Base-by-base conservation (phyloP, 2,329 filamentous ascomycete genomes). In the Fusarium sp. region DNA sequence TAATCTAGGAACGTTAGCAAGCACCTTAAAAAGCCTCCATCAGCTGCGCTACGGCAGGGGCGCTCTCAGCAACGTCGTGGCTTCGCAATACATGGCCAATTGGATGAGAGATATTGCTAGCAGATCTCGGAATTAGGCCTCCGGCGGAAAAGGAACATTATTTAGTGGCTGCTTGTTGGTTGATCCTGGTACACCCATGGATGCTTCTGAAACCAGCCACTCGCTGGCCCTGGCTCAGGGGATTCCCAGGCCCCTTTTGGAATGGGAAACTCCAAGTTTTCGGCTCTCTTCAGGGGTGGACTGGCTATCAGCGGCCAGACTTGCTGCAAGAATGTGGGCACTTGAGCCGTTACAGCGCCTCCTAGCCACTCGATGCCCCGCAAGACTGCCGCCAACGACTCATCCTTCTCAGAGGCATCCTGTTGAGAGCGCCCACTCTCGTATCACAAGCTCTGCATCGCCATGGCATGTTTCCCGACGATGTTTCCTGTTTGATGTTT, bases 171-270 rank as follows among this genome's bases (percentile, higher is more conserved):
- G 50, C 60, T 67, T 41, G 58, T 16, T 57, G 62, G 37, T 33
- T 49, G n/a, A 39, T 49, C 59, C 49, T 48, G 23, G 57, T 31
- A 57, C 53, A 48, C 59, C 44, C 39, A 69, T 60, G n/a, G n/a
- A n/a, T n/a, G 57, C 53, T 68, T 64, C 73, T 75, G 73, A 75
- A 75, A 75, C 73, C 68, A 66, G 71, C 71, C 71, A 71, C 66
- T 53, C 33, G 58, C 47, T 67, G 53, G 55, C 60, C 63, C 68
- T 62, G 41, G 52, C 48, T 69, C 64, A 65, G 61, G 65, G 61
- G 59, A 44, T 43, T 56, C 58, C 60, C 54, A 20, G 41, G 15
- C 62, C 62, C 55, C 53, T 50, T 71, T 63, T 53, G 52, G 64
- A 63, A 58, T 39, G 44, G 66, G 35, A 46, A 38, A 38, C 53